Base-by-base conservation (phyloP, 2,329 filamentous ascomycete genomes). In the Orbilia oligospora region DNA sequence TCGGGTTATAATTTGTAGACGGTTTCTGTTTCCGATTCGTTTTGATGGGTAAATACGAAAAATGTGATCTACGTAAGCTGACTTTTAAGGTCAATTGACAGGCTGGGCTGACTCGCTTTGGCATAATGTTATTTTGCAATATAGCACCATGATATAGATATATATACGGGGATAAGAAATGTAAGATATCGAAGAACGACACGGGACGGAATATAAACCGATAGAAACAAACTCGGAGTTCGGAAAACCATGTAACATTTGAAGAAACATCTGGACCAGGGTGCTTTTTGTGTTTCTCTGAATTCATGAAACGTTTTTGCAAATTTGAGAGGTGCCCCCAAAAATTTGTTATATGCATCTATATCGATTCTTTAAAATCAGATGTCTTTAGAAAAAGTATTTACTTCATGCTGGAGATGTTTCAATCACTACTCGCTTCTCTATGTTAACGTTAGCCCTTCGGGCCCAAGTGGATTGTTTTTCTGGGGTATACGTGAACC, bases 61-160 rank as follows among this genome's bases (percentile, higher is more conserved):
- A 14, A 27, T 61, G 16, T n/a, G 56, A 61, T 61, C 20, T 61
- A n/a, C 56, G 56, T 44, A 41, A 44, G 36, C 56, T 44, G 56
- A 10, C 5, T 41, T 41, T 41, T 3, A 16, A n/a, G 38, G 20
- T 44, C 6, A 6, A 3, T 30, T 20, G 22, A 1, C 33, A 38
- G 36, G 36, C 36, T 61, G 20, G 36, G 24, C 36, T 18, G 33
- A 58, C 36, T n/a, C 36, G 36, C 56, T 27, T 44, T 14, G 53
- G 10, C 20, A 44, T 44, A 61, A 61, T 33, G 56, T 44, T 61
- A 44, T 6, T 22, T 55, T 51, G 14, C 22, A 10, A 27, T 51
- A 16, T 51, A 10, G 27, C 6, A n/a, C n/a, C n/a, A n/a, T n/a
- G n/a, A n/a, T n/a, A n/a, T n/a, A n/a, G n/a, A 30, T 30, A 30